Percentiles rank a stretch among this genome's conserved stretches.
Conservation (phyloP, 805 yeast genomes). For the Priceomyces carsonii region DNA sequence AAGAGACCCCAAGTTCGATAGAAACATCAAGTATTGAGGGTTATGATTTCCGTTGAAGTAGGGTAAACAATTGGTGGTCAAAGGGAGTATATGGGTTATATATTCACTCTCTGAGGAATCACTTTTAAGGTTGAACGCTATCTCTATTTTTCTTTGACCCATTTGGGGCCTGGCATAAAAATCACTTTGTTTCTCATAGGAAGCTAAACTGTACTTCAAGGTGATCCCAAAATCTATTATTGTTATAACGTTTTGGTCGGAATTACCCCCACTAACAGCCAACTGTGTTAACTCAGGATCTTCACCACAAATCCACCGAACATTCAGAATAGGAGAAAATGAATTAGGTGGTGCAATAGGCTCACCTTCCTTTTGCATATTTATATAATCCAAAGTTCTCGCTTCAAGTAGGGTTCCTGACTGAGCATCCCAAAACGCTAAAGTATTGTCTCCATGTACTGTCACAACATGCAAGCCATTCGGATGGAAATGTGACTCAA, state of each 20-base stretch:
- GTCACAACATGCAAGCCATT: constrained; percentile 85
- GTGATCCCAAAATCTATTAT: constrained; percentile 78
- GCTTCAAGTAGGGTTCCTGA: constrained; percentile 76
- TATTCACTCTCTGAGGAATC: constrained; percentile 21
- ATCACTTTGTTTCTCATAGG: constrained; percentile 79
- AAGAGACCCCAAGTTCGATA: constrained; percentile 64
- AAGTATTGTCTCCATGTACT: constrained; percentile 75
- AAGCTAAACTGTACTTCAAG: constrained; percentile 75
- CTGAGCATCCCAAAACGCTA: constrained; percentile 91
- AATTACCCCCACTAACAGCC: constrained; percentile 68
- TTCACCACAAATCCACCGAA: constrained; percentile 75
- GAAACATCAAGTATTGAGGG: constrained; percentile 62
- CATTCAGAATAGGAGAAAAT: constrained; percentile 49
- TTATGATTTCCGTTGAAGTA: constrained; percentile 79
- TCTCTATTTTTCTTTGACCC: constrained; percentile 30
- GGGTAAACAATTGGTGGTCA: constrained; percentile 53
- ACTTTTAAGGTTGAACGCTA: constrained; percentile 19
- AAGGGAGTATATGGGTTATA: constrained; percentile 29
- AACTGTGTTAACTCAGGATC: constrained; percentile 82
- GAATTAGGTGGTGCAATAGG: constrained; percentile 18
- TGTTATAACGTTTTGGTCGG: constrained; percentile 33
- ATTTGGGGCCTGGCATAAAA: constrained; percentile 67
- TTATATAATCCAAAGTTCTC: constrained; percentile 64
- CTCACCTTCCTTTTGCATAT: constrained; percentile 55
- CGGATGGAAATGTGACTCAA: constrained; percentile 82